Evolutionary conservation across 2,329 filamentous ascomycete genomes (phyloP).

Genomic region (Alternaria sp.): DNA sequence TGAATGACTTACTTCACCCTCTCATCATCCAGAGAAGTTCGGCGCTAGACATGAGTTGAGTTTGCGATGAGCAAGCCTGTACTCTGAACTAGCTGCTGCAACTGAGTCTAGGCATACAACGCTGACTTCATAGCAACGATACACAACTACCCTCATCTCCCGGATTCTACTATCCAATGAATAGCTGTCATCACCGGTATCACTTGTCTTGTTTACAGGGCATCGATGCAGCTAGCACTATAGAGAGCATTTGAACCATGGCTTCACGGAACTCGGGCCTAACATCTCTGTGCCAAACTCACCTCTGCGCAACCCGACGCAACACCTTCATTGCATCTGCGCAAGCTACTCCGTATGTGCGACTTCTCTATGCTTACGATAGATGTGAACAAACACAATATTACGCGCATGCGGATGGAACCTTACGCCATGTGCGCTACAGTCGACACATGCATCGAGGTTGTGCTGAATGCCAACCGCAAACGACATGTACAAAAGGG

Average conservation of each 20-base stretch:
- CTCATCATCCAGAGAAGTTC: not conserved
- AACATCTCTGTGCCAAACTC: not conserved
- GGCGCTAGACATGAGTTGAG: not conserved
- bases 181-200: too few relatives aligned
- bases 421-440: conserved; percentile 9
- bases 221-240: not conserved
- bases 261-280: not conserved
- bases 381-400: conserved; percentile 4
- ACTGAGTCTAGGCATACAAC: not conserved
- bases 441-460: not conserved
- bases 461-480: not conserved
- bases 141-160: not conserved
- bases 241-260: not conserved
- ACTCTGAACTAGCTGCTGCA: not conserved
- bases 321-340: not conserved
- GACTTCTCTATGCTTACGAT: not conserved
- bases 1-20: not conserved
- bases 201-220: not conserved
- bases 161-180: too few relatives aligned
- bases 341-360: not conserved
- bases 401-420: conserved; percentile 10
- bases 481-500: conserved; percentile 15
- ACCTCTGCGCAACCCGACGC: not conserved
- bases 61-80: not conserved
- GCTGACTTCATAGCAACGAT: not conserved